phyloP scores from a whole-genome alignment of 1,139 yeast species.

The Zygosaccharomyces sapae region DNA sequence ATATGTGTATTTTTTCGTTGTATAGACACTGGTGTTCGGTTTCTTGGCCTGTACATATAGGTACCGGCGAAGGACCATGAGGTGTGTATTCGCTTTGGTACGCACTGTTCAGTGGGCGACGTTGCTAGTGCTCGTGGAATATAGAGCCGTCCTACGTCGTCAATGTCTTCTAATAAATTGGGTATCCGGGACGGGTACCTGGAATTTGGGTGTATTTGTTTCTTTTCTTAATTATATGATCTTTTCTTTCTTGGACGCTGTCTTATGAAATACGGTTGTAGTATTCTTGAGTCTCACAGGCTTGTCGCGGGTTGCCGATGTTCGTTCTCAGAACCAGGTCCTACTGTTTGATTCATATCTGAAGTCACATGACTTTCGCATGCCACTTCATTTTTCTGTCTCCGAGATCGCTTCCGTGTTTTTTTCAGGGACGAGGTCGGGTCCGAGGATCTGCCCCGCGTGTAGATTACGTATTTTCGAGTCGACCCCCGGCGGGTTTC shows the following conservation, averaged over 20 bases:
- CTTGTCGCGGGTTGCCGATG: too few species aligned
- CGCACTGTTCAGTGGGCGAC: conserved; percentile 16
- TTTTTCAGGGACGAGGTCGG: not conserved
- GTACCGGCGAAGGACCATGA: not conserved
- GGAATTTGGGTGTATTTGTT: not conserved
- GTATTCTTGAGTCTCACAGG: too few species aligned
- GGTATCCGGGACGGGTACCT: not conserved
- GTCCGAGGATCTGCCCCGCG: not conserved
- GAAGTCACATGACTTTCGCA: too few species aligned
- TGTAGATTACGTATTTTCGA: not conserved
- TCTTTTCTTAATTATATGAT: not conserved
- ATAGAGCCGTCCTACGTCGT: conserved; percentile 29
- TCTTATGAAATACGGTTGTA: too few species aligned
- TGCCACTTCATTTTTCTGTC: too few species aligned
- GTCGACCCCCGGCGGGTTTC: not conserved
- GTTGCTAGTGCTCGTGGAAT: conserved; percentile 34
- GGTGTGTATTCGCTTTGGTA: not conserved
- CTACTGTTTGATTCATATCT: too few species aligned
- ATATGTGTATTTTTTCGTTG: not conserved
- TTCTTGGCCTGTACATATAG: not conserved
- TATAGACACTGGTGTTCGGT: not conserved
- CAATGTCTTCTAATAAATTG: conserved; percentile 1
- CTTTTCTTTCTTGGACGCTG: too few species aligned
- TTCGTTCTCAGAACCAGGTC: too few species aligned
- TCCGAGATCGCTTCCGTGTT: conserved; percentile 5